These are phyloP conservation scores for Mycena venus DNA, from an alignment of 768 basidiomycete genomes.

Conservation along the genomic window DNA sequence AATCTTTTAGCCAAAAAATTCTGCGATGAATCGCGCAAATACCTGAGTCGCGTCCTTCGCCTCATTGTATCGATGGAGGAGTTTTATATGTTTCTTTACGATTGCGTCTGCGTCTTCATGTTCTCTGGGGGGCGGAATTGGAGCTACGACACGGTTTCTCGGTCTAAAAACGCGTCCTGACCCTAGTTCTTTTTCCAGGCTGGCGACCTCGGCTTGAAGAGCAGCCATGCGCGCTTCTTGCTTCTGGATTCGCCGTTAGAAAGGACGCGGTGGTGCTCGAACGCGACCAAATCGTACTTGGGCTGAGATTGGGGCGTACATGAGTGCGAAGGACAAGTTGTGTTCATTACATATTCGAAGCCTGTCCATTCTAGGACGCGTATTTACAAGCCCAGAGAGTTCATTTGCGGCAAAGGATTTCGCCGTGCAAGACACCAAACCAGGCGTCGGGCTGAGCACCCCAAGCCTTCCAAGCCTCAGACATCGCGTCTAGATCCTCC, in stretches of 20 bases:
- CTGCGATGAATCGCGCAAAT: conserved; percentile 6
- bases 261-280: neutral
- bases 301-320: conserved; percentile 36
- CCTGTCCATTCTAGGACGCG: neutral
- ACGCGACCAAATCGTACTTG: conserved; percentile 4
- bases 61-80: conserved; percentile 84
- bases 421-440: conserved; percentile 48
- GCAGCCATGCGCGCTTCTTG: conserved; percentile 63
- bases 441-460: conserved; percentile 47
- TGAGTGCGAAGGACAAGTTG: conserved; percentile 13
- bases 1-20: neutral
- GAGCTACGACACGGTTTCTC: neutral
- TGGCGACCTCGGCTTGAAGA: conserved; percentile 63
- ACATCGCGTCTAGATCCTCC: conserved; percentile 25
- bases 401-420: conserved; percentile 41
- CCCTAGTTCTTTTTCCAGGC: conserved; percentile 64
- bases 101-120: conserved; percentile 67
- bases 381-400: neutral
- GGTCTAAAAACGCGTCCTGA: conserved; percentile 38
- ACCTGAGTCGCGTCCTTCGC: conserved; percentile 89
- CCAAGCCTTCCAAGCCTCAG: conserved; percentile 40
- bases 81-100: conserved; percentile 76
- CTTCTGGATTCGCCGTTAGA: conserved; percentile 50
- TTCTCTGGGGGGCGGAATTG: conserved; percentile 34
- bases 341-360: conserved; percentile 13